Evolutionary conservation across 805 yeast genomes (phyloP).

Genomic region (Sugiyamaella boreocaroliniensis): DNA sequence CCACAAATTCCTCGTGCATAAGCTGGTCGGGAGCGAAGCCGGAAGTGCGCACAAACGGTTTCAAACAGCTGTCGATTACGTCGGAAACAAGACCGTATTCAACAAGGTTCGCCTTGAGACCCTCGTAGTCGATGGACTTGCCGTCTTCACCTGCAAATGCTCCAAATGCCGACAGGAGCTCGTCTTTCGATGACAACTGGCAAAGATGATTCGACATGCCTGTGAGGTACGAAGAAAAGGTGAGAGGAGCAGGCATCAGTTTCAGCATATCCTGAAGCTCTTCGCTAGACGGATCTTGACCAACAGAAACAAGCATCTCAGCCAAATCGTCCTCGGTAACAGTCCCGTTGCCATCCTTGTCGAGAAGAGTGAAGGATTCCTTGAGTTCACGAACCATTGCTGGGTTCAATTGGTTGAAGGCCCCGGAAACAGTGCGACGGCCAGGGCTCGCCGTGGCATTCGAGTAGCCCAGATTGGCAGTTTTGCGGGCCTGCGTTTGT

Average conservation of each 20-base stretch:
- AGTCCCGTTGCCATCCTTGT: constrained; percentile 70
- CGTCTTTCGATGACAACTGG: constrained; percentile 45
- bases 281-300: constrained; percentile 36
- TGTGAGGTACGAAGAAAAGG: constrained; percentile 61
- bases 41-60: constrained; percentile 46
- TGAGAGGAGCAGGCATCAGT: constrained; percentile 36
- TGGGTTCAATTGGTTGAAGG: constrained; percentile 43
- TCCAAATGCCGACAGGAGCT: constrained; percentile 52
- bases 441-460: constrained; percentile 4
- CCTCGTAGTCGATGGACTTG: constrained; percentile 39
- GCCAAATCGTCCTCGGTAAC: constrained; percentile 33
- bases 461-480: constrained; percentile 3
- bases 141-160: constrained; percentile 39
- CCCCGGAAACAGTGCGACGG: constrained; percentile 24
- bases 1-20: constrained; percentile 54
- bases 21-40: constrained; percentile 54
- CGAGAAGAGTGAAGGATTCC: constrained; percentile 73
- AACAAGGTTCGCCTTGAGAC: constrained; percentile 44
- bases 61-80: constrained; percentile 43
- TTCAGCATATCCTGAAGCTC: constrained; percentile 47
- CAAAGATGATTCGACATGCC: constrained; percentile 52
- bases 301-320: constrained; percentile 39
- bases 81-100: constrained; percentile 37
- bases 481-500: constrained; percentile 1
- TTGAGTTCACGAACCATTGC: constrained; percentile 60